Evolutionary conservation across 257 asterid genomes (phyloP).

Genomic region (Solanum pennellii): DNA sequence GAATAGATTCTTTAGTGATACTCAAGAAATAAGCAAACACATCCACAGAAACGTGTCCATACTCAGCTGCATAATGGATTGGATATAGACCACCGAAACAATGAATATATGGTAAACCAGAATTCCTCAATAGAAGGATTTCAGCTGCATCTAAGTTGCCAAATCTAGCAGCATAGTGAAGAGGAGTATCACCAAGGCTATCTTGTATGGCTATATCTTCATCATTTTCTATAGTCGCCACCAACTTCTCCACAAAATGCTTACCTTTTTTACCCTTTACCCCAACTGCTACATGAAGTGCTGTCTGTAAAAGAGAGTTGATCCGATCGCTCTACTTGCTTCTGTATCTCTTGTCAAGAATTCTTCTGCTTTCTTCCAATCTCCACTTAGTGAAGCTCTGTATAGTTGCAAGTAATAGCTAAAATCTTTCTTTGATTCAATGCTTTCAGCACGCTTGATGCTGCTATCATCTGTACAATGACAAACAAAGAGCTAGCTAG

Average conservation of each 20-base stretch:
- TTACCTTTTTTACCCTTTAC: not conserved
- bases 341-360: not conserved
- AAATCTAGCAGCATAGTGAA: conserved; percentile 16
- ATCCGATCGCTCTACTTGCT: not conserved
- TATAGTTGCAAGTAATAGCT: not conserved
- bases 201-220: conserved; percentile 9
- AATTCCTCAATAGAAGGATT: conserved; percentile 7
- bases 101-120: not conserved
- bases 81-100: no score
- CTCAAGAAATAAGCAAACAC: no score
- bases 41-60: no score
- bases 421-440: not conserved
- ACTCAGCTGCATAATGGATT: no score
- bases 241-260: conserved; percentile 4
- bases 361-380: not conserved
- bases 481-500: not conserved
- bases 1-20: no score
- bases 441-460: not conserved
- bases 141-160: conserved; percentile 18
- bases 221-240: conserved; percentile 5
- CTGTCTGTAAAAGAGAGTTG: not conserved
- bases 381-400: not conserved
- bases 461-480: not conserved
- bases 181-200: conserved; percentile 18
- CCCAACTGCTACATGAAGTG: not conserved